Base-by-base conservation (phyloP, 495 filamentous ascomycete genomes). In the Aspergillus nanangensis region DNA sequence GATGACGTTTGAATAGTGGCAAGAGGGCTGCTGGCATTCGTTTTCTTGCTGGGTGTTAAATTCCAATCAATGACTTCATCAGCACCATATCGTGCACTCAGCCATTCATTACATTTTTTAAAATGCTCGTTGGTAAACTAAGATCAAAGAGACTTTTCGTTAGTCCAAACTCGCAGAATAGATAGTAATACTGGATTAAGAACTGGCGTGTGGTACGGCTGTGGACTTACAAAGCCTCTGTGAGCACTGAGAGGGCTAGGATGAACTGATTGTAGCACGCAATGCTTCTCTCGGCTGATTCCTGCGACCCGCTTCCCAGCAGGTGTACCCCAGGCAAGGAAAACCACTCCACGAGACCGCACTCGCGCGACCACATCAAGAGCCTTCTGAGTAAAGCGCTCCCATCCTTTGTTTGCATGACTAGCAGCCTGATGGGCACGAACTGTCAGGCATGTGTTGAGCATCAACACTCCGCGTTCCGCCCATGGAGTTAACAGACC, bases 361-460 rank as follows among this genome's bases (percentile, higher is more conserved):
- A 81, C 77, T 58, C 82, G 78, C 4, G 87, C 84, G 4, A 97
- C 87, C 3, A 85, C 76, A 47, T 97, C 88, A 50, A 98, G 92
- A 0, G 90, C 85, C 38, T 81, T 85, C 57, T 95, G 89, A 29
- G 93, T 98, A 62, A 98, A 86, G 18, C 68, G 67, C 71, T 98
- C 94, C 93, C 93, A 98, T 10, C 93, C 93, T 39, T 80, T 80
- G 53, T 83, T 81, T 0, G 82, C 67, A 62, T 98, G 93, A 27
- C 80, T 86, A 57, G 89, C 90, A 15, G 93, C 80, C 44, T 91
- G 79, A 59, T 92, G 88, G 15, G 87, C 87, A 19, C 87, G 83
- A 33, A 98, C 93, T 0, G 93, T 96, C 13, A 98, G 75, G 53
- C 87, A 92, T 8, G 93, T 89, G 63, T 98, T 98, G 41, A 98